phyloP scores from a whole-genome alignment of 2,329 filamentous ascomycete genomes.

The Chlorencoelia australis region DNA sequence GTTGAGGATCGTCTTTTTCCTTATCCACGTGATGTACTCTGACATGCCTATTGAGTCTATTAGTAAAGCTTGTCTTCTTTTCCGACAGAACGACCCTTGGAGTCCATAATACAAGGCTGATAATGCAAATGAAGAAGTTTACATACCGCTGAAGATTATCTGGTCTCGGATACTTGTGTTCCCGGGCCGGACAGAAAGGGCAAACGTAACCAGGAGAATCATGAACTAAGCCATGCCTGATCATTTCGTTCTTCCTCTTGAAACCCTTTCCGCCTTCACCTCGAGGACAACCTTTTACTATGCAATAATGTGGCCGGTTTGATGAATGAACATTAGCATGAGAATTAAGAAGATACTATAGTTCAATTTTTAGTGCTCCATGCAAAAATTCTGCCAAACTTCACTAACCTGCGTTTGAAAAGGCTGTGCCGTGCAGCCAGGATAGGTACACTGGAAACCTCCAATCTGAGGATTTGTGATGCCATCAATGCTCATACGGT shows the following conservation, averaged over 20 bases:
- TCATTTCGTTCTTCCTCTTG: slow-evolving; percentile 67
- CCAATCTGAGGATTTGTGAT: slow-evolving; percentile 44
- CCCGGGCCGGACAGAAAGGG: slow-evolving; percentile 86
- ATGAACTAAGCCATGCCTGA: slow-evolving; percentile 75
- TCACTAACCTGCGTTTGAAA: slow-evolving; percentile 60
- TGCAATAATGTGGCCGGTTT: slow-evolving; percentile 55
- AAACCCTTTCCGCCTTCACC: slow-evolving; percentile 57
- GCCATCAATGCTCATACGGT: slow-evolving; percentile 49
- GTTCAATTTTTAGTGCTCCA: slow-evolving; percentile 2
- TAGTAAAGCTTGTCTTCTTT: too few relatives aligned
- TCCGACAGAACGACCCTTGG: too few relatives aligned
- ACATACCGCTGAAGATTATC: slow-evolving; percentile 88
- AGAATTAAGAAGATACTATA: slow-evolving; percentile 61
- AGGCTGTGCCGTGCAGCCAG: slow-evolving; percentile 58
- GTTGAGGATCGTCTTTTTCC: slow-evolving; percentile 70
- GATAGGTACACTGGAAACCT: slow-evolving; percentile 47
- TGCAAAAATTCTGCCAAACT: not conserved
- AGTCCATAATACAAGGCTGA: not conserved
- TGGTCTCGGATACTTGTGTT: slow-evolving; percentile 88
- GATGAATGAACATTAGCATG: slow-evolving; percentile 65
- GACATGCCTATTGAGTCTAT: slow-evolving; percentile 57
- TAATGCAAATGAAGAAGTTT: not conserved
- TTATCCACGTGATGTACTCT: slow-evolving; percentile 86
- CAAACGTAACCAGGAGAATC: slow-evolving; percentile 92
- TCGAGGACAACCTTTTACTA: slow-evolving; percentile 50